Evolutionary conservation across 1,284 basidiomycete genomes (phyloP), one percentile per base, ranked within the genome.

Genomic region (Cutaneotrichosporon sp.): DNA sequence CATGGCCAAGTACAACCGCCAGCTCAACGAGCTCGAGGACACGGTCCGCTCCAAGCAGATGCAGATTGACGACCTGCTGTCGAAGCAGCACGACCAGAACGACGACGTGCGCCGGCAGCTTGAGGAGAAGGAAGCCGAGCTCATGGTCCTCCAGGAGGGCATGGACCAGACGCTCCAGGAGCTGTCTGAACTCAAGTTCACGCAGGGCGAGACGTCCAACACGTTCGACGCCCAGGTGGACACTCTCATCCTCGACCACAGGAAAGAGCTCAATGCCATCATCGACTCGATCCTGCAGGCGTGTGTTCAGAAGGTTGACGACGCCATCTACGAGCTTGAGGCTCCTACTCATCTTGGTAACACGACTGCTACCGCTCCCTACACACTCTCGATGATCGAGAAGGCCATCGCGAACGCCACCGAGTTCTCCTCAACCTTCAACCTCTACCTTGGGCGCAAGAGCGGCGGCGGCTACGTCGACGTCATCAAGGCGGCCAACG

Each of bases 251-350:
- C 80, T 99, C 55, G 96, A 99, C 74, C 90, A 97, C 71, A 83
- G 91, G 70, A 97, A 97, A 80, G 96, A 97, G 77, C 81, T 99
- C 65, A 98, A 98, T 75, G 84, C 91, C 63, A 96, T 99, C 72
- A 97, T 99, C 68, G 90, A 99, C 76, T 98, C 96, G 4, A 97
- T 98, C 69, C 79, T 99, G 29, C 89, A 96, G 73, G 89, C 91
- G 9, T 97, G 94, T 68, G 89, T 94, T 32, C 88, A 94, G 63
- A 97, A 97, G 76, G 84, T 98, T 43, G 96, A 99, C 67, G 94
- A 97, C 70, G 84, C 90, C 4, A 88, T 97, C 64, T 98, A 97
- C 76, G 93, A 97, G 75, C 82, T 98, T 48, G 94, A 99, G 75
- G 93, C 93, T 6, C 90, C 92, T 9, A 87, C 88, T 37, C 88